These are phyloP conservation scores for Leucocoprinus sp. DNA, from an alignment of 768 basidiomycete genomes.

Conservation along the genomic window DNA sequence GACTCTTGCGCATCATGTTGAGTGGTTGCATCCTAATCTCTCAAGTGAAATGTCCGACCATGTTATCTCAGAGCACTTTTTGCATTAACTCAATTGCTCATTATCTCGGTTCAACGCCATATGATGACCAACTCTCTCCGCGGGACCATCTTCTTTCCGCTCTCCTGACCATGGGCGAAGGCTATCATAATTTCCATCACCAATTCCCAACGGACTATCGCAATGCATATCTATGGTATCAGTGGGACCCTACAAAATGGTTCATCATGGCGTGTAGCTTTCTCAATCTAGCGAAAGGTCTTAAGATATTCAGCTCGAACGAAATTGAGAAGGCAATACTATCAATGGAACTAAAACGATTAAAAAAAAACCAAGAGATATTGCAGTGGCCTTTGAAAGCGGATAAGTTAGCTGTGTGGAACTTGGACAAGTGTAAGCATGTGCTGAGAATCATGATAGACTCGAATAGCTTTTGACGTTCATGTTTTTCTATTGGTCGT, in stretches of 20 bases:
- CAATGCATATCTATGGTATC: slow-evolving; percentile 74
- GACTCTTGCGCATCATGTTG: slow-evolving; percentile 73
- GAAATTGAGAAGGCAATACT: slow-evolving; percentile 79
- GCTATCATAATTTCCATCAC: slow-evolving; percentile 88
- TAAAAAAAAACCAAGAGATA: slow-evolving; percentile 55
- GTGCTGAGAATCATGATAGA: background rate
- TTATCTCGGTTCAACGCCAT: slow-evolving; percentile 73
- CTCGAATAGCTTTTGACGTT: background rate
- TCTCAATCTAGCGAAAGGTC: slow-evolving; percentile 69
- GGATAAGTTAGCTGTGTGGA: slow-evolving; percentile 63
- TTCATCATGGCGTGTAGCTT: slow-evolving; percentile 65
- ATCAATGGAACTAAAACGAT: slow-evolving; percentile 74
- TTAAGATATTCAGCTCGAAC: slow-evolving; percentile 81
- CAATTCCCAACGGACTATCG: slow-evolving; percentile 86
- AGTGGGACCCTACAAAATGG: slow-evolving; percentile 95
- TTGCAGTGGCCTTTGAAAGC: slow-evolving; percentile 51
- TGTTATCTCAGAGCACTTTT: slow-evolving; percentile 57
- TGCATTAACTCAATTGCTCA: slow-evolving; percentile 87
- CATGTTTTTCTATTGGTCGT: background rate
- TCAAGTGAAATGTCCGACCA: slow-evolving; percentile 7
- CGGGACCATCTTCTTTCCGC: slow-evolving; percentile 78
- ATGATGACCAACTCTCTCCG: slow-evolving; percentile 73
- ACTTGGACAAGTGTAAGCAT: slow-evolving; percentile 72
- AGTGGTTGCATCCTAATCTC: slow-evolving; percentile 21
- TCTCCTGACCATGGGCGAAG: slow-evolving; percentile 78